Evolutionary conservation across 768 basidiomycete species (phyloP).

Genomic region (Cantharellus anzutake): DNA sequence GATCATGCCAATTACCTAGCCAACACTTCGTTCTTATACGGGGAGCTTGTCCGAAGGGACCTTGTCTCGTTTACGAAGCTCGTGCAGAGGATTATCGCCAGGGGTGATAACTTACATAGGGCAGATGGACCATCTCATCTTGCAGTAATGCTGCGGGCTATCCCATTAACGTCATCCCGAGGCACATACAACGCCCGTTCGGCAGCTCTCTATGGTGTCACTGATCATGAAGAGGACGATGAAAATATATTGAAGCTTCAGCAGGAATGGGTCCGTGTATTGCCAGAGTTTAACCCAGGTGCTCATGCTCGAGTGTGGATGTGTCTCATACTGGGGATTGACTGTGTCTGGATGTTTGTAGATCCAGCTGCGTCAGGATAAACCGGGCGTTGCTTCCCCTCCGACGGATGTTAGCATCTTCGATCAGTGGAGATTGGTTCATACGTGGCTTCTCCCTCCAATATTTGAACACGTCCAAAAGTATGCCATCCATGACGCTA

Average conservation of each 20-base stretch:
- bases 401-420: slow-evolving; percentile 35
- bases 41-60: slow-evolving; percentile 46
- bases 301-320: no score
- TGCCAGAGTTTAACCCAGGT: no score
- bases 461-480: slow-evolving; percentile 30
- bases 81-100: slow-evolving; percentile 62
- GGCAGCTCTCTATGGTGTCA: slow-evolving; percentile 46
- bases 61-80: slow-evolving; percentile 60
- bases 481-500: not conserved
- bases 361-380: no score
- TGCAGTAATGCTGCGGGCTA: slow-evolving; percentile 47
- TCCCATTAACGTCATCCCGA: slow-evolving; percentile 43
- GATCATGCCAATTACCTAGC: slow-evolving; percentile 32
- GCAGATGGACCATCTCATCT: slow-evolving; percentile 32
- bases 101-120: slow-evolving; percentile 31
- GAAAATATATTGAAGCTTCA: no score
- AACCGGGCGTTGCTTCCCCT: slow-evolving; percentile 19
- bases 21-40: slow-evolving; percentile 47
- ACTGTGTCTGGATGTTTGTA: slow-evolving; percentile 50
- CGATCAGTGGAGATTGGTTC: slow-evolving; percentile 52
- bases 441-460: slow-evolving; percentile 57
- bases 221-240: slow-evolving; percentile 28
- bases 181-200: slow-evolving; percentile 51
- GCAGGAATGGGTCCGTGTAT: no score
- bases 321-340: slow-evolving; percentile 33